Percentiles rank a stretch among this genome's conserved stretches.
Conservation (phyloP, 257 asterid species). For the Phtheirospermum japonicum region DNA sequence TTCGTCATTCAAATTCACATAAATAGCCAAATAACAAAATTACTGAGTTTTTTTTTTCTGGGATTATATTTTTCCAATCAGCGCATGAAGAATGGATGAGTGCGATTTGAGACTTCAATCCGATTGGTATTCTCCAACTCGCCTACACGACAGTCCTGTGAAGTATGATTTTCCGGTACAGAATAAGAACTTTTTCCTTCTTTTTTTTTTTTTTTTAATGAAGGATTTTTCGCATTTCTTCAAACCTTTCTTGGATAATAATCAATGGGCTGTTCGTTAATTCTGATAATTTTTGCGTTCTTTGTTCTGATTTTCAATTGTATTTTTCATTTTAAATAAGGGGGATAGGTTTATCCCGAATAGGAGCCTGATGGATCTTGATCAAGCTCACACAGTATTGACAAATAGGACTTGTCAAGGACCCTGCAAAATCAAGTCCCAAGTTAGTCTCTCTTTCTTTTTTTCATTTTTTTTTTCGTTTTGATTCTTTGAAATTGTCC, state of each 20-base stretch:
- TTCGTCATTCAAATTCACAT: slow-evolving; percentile 1
- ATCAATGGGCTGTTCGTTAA: slow-evolving; percentile 10
- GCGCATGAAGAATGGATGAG: slow-evolving; percentile 41
- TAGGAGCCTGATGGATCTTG: slow-evolving; percentile 84
- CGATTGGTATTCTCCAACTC: slow-evolving; percentile 83
- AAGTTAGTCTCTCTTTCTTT: slow-evolving; percentile 30
- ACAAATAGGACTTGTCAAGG: slow-evolving; percentile 33
- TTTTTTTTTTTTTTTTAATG: slow-evolving; percentile 17
- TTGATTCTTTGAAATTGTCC: neutral
- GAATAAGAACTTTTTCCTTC: neutral
- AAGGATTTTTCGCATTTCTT: slow-evolving; percentile 12
- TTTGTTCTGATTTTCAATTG: neutral
- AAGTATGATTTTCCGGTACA: slow-evolving; percentile 66
- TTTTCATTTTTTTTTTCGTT: neutral
- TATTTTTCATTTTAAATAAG: slow-evolving; percentile 32
- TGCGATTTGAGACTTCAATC: slow-evolving; percentile 38
- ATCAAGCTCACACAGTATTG: slow-evolving; percentile 65
- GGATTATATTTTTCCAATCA: neutral
- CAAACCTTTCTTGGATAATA: neutral
- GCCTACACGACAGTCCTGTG: slow-evolving; percentile 64
- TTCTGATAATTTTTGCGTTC: slow-evolving; percentile 4
- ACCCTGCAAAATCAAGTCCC: slow-evolving; percentile 33
- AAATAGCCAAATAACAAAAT: no score
- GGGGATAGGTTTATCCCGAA: slow-evolving; percentile 89
- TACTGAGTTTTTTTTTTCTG: neutral